Percentiles rank a stretch among this genome's conserved stretches.
Conservation (phyloP, 2,329 filamentous ascomycete genomes). For the Endothia cerciana region DNA sequence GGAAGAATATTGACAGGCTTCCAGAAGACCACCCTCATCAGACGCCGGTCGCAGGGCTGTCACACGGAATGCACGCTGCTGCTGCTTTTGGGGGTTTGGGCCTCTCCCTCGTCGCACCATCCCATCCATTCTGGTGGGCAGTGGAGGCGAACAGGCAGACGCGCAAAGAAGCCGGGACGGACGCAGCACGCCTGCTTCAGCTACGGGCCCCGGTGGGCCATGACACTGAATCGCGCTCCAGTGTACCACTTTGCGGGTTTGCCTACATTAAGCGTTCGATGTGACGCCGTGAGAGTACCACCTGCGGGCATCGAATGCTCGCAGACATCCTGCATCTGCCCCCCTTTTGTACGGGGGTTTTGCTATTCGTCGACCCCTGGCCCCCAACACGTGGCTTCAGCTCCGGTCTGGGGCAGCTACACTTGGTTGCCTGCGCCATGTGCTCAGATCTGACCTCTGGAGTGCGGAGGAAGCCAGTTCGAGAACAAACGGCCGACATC, state of each 20-base stretch:
- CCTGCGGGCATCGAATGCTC: neutral
- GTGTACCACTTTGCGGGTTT: neutral
- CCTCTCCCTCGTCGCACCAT: neutral
- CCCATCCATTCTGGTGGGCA: neutral
- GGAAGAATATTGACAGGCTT: neutral
- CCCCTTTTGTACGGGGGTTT: neutral
- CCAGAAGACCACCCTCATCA: neutral
- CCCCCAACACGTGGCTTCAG: conserved; percentile 18
- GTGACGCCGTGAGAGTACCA: neutral
- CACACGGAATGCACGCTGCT: neutral
- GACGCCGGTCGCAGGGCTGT: neutral
- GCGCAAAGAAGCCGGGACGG: neutral
- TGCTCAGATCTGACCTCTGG: conserved; percentile 1
- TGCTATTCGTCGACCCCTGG: conserved; percentile 6
- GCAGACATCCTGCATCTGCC: neutral
- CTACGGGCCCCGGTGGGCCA: neutral
- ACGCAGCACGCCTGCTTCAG: neutral
- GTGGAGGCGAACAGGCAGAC: neutral
- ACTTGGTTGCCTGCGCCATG: neutral
- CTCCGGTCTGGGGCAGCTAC: neutral
- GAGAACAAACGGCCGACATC: neutral
- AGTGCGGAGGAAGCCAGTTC: neutral
- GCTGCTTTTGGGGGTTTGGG: neutral
- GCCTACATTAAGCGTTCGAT: no score
- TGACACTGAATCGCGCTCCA: neutral